These are phyloP conservation scores for Sugiyamaella floridensis DNA, from an alignment of 805 yeast species.

Conservation along the genomic window DNA sequence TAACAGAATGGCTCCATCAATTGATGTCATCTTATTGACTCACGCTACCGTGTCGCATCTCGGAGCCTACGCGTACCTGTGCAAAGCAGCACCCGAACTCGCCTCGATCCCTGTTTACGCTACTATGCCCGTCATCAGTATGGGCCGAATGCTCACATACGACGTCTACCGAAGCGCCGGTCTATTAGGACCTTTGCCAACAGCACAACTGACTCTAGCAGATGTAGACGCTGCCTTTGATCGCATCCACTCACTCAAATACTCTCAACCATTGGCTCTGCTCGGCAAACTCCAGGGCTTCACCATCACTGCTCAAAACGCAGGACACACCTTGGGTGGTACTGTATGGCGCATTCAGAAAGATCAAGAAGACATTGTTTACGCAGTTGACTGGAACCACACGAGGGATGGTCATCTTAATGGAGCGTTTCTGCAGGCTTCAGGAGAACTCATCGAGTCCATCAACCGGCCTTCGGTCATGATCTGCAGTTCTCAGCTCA, in stretches of 20 bases:
- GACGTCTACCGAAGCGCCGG: constrained; percentile 73
- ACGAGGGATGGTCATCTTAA: constrained; percentile 79
- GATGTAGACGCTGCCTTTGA: constrained; percentile 82
- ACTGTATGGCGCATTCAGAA: constrained; percentile 75
- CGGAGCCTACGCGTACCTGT: constrained; percentile 70
- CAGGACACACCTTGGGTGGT: constrained; percentile 94
- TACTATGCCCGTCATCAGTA: constrained; percentile 80
- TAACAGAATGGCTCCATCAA: constrained; percentile 25
- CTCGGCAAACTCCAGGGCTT: constrained; percentile 51
- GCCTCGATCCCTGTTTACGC: constrained; percentile 71
- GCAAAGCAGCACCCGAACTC: constrained; percentile 48
- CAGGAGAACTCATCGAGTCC: constrained; percentile 54
- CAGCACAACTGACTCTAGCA: constrained; percentile 51
- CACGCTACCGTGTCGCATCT: constrained; percentile 75
- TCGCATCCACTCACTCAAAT: constrained; percentile 59
- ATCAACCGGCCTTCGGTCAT: constrained; percentile 75
- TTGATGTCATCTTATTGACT: constrained; percentile 64
- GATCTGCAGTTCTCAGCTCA: constrained; percentile 56
- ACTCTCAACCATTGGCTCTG: constrained; percentile 64
- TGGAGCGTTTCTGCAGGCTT: constrained; percentile 54
- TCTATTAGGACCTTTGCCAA: constrained; percentile 58
- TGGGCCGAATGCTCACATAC: constrained; percentile 80
- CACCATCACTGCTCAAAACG: constrained; percentile 70
- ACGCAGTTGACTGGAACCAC: constrained; percentile 94
- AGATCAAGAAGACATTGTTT: constrained; percentile 71